These are phyloP conservation scores for Wickerhamomyces ciferrii DNA, from an alignment of 805 yeast genomes.

Conservation along the genomic window DNA sequence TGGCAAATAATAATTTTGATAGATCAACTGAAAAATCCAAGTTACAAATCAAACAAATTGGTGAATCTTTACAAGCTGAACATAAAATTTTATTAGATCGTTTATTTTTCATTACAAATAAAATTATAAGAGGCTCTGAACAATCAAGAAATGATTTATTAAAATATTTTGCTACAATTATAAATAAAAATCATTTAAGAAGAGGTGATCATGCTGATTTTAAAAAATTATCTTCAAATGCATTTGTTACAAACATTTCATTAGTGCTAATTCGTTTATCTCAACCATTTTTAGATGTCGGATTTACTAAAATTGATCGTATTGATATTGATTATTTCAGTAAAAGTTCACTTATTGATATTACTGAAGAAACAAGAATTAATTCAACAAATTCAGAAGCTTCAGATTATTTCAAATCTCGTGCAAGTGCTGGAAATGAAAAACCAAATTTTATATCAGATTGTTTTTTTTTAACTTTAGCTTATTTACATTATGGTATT, in stretches of 20 bases:
- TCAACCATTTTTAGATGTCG: conserved; percentile 74
- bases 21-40: conserved; percentile 26
- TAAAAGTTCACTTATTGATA: conserved; percentile 48
- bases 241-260: conserved; percentile 75
- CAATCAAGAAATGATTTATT: conserved; percentile 60
- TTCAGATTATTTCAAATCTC: conserved; percentile 43
- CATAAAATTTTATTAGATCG: conserved; percentile 54
- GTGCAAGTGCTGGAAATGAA: conserved; percentile 28
- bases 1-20: conserved; percentile 40
- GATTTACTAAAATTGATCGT: conserved; percentile 64
- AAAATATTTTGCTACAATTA: conserved; percentile 62
- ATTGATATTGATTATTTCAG: conserved; percentile 70
- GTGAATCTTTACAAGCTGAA: conserved; percentile 60
- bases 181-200: conserved; percentile 83
- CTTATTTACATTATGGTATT: conserved; percentile 82
- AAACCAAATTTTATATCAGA: conserved; percentile 81
- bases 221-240: conserved; percentile 65
- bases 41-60: conserved; percentile 41
- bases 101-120: conserved; percentile 65
- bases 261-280: conserved; percentile 65
- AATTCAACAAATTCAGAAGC: conserved; percentile 73
- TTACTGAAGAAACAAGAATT: conserved; percentile 77
- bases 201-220: conserved; percentile 79
- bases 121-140: conserved; percentile 67
- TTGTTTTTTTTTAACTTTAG: conserved; percentile 73